Base-by-base conservation (phyloP, 768 basidiomycete genomes). In the Tricholoma bakamatsutake region DNA sequence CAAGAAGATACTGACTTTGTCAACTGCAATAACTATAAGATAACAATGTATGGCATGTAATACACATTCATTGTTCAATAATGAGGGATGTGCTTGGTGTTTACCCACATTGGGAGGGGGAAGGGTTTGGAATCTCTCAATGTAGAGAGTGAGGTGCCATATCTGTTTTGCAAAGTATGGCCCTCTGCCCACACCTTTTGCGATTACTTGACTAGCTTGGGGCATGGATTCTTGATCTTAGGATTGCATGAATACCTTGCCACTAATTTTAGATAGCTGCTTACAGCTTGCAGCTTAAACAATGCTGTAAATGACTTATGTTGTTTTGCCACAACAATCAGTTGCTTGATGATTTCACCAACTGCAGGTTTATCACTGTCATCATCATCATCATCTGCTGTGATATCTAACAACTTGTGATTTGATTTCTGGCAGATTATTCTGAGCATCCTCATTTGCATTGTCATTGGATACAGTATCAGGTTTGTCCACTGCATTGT, bases 61-160 rank as follows among this genome's bases (percentile, higher is more conserved):
- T 35, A 63, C 21, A 12, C 28, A 24, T 43, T 60, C 58, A 48
- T 63, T 50, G 46, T 60, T 61, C 3, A 63, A 34, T 18, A 63
- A 54, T 24, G 59, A 64, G 47, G 62, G 58, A 24, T 64, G 61
- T 11, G 58, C 58, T 52, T 64, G 62, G 27, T 64, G 61, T 30
- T 64, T 62, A 28, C 61, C 55, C 11, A 51, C 53, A 9, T 53
- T 40, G 8, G 50, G 54, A 13, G 59, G 57, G 5, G 47, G 57
- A 5, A 64, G 48, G 12, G 55, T 56, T 10, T 42, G 59, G 31
- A 64, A 62, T 13, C 37, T 46, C 11, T 52, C 48, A 47, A 60
- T 58, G 47, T 60, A 60, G 9, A 57, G 13, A 35, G 53, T 46
- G 27, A 58, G 50, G 15, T 37, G 39, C 27, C 34, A 28, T 24